A percentile compares a stretch with the other conserved stretches of the same genome.
phyloP scores from a whole-genome alignment of 176 grass and related monocot species.

The Pontederia paniculata region DNA sequence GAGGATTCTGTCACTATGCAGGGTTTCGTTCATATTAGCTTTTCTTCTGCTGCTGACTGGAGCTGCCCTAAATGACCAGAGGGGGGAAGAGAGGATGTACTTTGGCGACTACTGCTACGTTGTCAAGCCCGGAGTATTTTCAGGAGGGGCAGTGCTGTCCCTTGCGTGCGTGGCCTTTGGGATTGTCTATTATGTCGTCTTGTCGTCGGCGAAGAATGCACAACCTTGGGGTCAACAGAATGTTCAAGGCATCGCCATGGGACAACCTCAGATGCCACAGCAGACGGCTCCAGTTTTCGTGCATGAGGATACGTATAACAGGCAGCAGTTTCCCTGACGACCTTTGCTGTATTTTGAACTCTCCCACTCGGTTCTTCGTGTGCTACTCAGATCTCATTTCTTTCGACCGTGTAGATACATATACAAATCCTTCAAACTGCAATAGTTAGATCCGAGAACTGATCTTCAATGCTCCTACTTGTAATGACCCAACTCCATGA shows the following conservation, averaged over 20 bases:
- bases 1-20: slow-evolving; percentile 14
- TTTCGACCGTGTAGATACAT: too few species aligned
- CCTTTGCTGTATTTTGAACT: not conserved
- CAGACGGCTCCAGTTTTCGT: slow-evolving; percentile 72
- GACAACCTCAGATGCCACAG: slow-evolving; percentile 62
- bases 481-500: too few species aligned
- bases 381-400: too few species aligned
- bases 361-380: too few species aligned
- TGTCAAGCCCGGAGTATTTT: slow-evolving; percentile 86
- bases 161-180: slow-evolving; percentile 75
- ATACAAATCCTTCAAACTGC: too few species aligned
- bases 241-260: slow-evolving; percentile 68
- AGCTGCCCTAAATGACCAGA: slow-evolving; percentile 74
- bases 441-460: too few species aligned
- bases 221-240: slow-evolving; percentile 27
- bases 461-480: too few species aligned
- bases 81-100: slow-evolving; percentile 80
- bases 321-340: slow-evolving; percentile 62
- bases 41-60: slow-evolving; percentile 85
- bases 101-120: slow-evolving; percentile 82
- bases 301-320: slow-evolving; percentile 89
- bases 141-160: slow-evolving; percentile 64
- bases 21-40: slow-evolving; percentile 74
- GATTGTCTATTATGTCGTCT: slow-evolving; percentile 69
- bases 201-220: slow-evolving; percentile 37